phyloP scores from a whole-genome alignment of 805 yeast species.

The Metschnikowia colocasiae region DNA sequence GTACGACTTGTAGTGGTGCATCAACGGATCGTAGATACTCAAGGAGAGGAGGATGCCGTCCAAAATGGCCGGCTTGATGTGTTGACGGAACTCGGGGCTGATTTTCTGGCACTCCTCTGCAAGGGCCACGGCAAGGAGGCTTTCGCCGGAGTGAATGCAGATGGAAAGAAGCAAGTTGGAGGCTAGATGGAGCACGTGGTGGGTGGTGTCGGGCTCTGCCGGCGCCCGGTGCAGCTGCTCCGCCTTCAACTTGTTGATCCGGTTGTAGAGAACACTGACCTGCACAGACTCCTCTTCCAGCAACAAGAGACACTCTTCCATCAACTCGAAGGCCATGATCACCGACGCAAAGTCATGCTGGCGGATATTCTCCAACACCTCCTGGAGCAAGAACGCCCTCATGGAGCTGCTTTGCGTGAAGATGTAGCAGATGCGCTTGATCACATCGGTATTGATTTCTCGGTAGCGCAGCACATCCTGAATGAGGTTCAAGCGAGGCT shows the following conservation, averaged over 20 bases:
- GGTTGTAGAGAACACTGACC: neutral
- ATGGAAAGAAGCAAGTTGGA: conserved; percentile 4
- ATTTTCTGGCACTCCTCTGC: neutral
- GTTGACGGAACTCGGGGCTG: neutral
- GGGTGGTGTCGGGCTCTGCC: neutral
- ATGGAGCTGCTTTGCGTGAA: neutral
- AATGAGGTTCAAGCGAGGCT: neutral
- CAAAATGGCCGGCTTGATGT: conserved; percentile 6
- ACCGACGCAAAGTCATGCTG: neutral
- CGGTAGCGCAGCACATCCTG: conserved; percentile 1
- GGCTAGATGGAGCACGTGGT: neutral
- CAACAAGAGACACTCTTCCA: conserved; percentile 1
- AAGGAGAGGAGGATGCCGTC: conserved; percentile 9
- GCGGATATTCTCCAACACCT: conserved; percentile 1
- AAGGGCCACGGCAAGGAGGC: neutral
- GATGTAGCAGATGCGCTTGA: conserved; percentile 1
- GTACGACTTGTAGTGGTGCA: conserved; percentile 13
- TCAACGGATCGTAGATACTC: conserved; percentile 9
- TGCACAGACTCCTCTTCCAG: neutral
- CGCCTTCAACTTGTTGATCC: neutral
- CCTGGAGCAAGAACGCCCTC: conserved; percentile 5
- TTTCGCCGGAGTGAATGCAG: conserved; percentile 3
- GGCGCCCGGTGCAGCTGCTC: neutral
- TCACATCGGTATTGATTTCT: neutral
- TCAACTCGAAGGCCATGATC: neutral